phyloP scores from a whole-genome alignment of 2,329 filamentous ascomycete species.

The Coniochaeta hoffmannii region DNA sequence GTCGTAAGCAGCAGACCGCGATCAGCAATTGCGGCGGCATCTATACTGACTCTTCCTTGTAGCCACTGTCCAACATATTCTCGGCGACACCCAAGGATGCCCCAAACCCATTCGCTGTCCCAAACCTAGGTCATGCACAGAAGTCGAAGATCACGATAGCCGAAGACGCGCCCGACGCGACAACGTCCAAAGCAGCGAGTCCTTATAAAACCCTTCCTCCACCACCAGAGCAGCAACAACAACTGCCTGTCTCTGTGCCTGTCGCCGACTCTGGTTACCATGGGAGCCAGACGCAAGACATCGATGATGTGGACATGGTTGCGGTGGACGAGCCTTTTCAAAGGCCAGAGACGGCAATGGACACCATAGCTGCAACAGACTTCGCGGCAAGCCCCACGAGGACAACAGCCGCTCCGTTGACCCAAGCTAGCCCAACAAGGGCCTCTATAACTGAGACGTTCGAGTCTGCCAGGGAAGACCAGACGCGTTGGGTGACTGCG shows the following conservation, averaged over 20 bases:
- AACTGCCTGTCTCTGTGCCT: constrained; percentile 21
- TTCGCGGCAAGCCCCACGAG: constrained; percentile 5
- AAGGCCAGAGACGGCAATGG: constrained; percentile 1
- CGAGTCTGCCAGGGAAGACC: constrained; percentile 37
- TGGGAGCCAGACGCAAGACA: constrained; percentile 55
- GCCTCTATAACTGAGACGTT: constrained; percentile 30
- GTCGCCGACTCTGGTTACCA: constrained; percentile 63
- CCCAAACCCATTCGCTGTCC: constrained; percentile 46
- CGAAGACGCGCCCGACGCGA: constrained; percentile 34
- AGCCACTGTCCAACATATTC: constrained; percentile 56
- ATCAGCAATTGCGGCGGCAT: background rate
- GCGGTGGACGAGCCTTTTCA: constrained; percentile 2
- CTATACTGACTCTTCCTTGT: background rate
- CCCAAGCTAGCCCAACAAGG: constrained; percentile 17
- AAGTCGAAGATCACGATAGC: constrained; percentile 54
- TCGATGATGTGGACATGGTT: constrained; percentile 27
- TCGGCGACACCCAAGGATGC: constrained; percentile 47
- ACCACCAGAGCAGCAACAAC: constrained; percentile 18
- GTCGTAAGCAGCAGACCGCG: constrained; percentile 43
- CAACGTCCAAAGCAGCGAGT: constrained; percentile 23
- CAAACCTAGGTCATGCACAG: constrained; percentile 37
- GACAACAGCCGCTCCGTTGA: constrained; percentile 8
- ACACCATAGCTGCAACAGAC: constrained; percentile 8
- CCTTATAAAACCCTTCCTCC: constrained; percentile 22
- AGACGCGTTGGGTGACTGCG: constrained; percentile 20